A percentile compares a stretch with the other conserved stretches of the same genome.
phyloP scores from a whole-genome alignment of 768 basidiomycete genomes.

The Agaricus sinodeliciosus region DNA sequence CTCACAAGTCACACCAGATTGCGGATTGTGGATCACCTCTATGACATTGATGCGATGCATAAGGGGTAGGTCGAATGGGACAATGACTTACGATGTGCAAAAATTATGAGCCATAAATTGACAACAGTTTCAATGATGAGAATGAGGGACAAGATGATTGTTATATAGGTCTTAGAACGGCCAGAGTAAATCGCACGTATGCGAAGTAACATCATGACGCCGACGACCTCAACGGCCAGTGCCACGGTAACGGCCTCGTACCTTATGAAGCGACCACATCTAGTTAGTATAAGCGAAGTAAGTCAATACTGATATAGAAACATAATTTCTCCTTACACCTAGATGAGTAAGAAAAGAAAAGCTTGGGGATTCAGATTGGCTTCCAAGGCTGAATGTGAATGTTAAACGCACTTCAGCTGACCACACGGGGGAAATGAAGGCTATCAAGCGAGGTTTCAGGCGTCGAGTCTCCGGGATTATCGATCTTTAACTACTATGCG shows the following conservation, averaged over 20 bases:
- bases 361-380: too few species aligned
- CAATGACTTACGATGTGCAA: constrained; percentile 37
- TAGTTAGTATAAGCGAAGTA: constrained; percentile 10
- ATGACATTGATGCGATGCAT: not conserved
- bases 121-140: constrained; percentile 38
- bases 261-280: constrained; percentile 40
- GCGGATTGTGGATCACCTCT: constrained; percentile 36
- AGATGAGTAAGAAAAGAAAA: too few species aligned
- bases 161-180: constrained; percentile 20
- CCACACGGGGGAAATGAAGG: constrained; percentile 37
- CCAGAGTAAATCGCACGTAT: constrained; percentile 33
- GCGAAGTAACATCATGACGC: constrained; percentile 53
- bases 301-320: too few species aligned
- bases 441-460: constrained; percentile 15
- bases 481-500: not conserved
- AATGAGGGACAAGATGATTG: constrained; percentile 24
- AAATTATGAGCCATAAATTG: constrained; percentile 49
- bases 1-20: constrained; percentile 30
- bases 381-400: too few species aligned
- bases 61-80: not conserved
- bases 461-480: not conserved
- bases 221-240: constrained; percentile 14
- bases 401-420: constrained; percentile 25
- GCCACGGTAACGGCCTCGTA: constrained; percentile 44
- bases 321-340: too few species aligned